Conservation (phyloP, 345 rosid species). For the Eucalyptus curtisii region DNA sequence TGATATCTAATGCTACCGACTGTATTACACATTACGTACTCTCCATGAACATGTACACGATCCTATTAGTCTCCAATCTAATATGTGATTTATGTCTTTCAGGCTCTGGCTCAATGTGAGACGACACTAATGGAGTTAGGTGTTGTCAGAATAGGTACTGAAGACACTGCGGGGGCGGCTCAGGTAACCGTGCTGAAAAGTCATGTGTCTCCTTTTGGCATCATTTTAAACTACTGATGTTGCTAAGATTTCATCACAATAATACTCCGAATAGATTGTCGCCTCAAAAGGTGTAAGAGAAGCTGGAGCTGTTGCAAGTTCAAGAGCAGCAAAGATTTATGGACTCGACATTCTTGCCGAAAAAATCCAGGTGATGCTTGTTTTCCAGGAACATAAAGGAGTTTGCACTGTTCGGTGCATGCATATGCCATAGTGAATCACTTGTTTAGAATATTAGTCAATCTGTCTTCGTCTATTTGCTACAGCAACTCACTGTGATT, state of each 20-base stretch:
- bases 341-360: slow-evolving; percentile 70
- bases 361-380: slow-evolving; percentile 57
- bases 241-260: neutral
- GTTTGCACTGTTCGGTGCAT: neutral
- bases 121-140: slow-evolving; percentile 49
- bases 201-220: neutral
- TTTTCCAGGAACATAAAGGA: neutral
- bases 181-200: slow-evolving; percentile 24
- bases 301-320: slow-evolving; percentile 81
- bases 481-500: neutral
- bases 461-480: neutral
- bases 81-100: neutral
- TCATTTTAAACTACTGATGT: neutral
- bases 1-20: neutral
- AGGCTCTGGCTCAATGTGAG: slow-evolving; percentile 87
- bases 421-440: neutral
- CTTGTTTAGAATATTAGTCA: neutral
- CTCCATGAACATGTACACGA: neutral
- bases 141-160: slow-evolving; percentile 34
- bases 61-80: neutral
- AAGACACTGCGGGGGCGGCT: slow-evolving; percentile 90
- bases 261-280: slow-evolving; percentile 26
- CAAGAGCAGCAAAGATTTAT: slow-evolving; percentile 78
- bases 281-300: slow-evolving; percentile 43
- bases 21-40: neutral